Percentiles rank a stretch among this genome's conserved stretches.
phyloP scores from a whole-genome alignment of 192 early-diverging fungal species.

The Coemansia biformis region DNA sequence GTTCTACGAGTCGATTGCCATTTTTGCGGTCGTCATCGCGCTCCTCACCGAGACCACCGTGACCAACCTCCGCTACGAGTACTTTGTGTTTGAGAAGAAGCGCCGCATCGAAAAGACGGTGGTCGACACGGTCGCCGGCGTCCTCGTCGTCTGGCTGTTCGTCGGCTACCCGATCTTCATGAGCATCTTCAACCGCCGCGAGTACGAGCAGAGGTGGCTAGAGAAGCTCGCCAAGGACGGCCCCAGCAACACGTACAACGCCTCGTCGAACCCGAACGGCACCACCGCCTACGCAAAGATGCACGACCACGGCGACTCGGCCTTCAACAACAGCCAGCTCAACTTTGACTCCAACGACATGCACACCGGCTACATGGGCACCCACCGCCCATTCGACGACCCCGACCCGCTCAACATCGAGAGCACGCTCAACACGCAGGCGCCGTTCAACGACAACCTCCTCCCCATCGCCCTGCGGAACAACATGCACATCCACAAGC shows the following conservation, averaged over 20 bases:
- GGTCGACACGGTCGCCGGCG: slow-evolving; percentile 23
- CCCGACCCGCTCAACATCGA: slow-evolving; percentile 14
- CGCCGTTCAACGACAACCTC: slow-evolving; percentile 23
- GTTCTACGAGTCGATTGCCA: slow-evolving; percentile 36
- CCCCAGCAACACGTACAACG: slow-evolving; percentile 32
- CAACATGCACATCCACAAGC: slow-evolving; percentile 35
- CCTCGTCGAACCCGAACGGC: slow-evolving; percentile 24
- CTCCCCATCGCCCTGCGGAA: slow-evolving; percentile 33
- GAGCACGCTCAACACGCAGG: slow-evolving; percentile 19
- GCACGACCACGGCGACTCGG: slow-evolving; percentile 27
- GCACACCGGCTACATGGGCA: slow-evolving; percentile 11
- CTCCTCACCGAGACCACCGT: slow-evolving; percentile 30
- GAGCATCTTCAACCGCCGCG: slow-evolving; percentile 33
- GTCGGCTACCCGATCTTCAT: slow-evolving; percentile 31
- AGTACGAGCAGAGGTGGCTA: slow-evolving; percentile 39
- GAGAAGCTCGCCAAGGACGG: slow-evolving; percentile 40
- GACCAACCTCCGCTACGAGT: slow-evolving; percentile 21
- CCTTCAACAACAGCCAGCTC: slow-evolving; percentile 28
- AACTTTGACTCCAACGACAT: slow-evolving; percentile 26
- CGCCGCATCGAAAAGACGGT: slow-evolving; percentile 37
- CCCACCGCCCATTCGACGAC: slow-evolving; percentile 18
- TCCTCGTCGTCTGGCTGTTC: slow-evolving; percentile 36
- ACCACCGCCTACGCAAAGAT: slow-evolving; percentile 42
- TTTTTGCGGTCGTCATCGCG: slow-evolving; percentile 27
- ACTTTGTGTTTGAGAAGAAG: slow-evolving; percentile 20